Evolutionary conservation across 2,329 filamentous ascomycete genomes (phyloP).

Genomic region (Venturia effusa): DNA sequence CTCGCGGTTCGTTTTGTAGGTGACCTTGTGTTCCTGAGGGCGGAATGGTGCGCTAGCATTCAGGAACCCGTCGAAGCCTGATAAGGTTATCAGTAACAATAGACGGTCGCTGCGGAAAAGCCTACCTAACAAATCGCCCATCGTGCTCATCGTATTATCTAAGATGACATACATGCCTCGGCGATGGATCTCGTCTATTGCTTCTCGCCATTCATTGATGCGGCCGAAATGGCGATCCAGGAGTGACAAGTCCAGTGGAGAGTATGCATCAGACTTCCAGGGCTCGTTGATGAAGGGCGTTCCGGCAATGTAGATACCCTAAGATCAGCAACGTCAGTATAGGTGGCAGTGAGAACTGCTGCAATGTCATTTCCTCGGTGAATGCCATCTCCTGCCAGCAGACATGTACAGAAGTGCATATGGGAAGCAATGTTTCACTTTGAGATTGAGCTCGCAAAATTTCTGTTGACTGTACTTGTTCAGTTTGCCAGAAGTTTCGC

Average conservation of each 20-base stretch:
- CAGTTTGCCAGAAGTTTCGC: no score
- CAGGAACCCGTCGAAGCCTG: conserved; percentile 46
- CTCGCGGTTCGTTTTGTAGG: conserved; percentile 43
- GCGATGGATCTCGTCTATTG: conserved; percentile 46
- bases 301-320: conserved; percentile 44
- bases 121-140: conserved; percentile 44
- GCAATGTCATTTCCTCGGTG: no score
- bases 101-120: background rate
- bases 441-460: no score
- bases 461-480: no score
- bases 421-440: no score
- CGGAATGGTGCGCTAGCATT: conserved; percentile 47
- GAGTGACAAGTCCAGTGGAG: conserved; percentile 45
- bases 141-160: conserved; percentile 20
- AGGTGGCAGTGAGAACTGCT: background rate
- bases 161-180: conserved; percentile 53
- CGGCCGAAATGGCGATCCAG: conserved; percentile 51
- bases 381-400: no score
- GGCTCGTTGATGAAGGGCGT: conserved; percentile 50
- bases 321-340: background rate
- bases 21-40: conserved; percentile 42
- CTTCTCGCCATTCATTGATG: conserved; percentile 44
- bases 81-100: background rate
- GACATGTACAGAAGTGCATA: no score
- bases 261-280: conserved; percentile 51